These are phyloP conservation scores for Grigorovia yakushimaensis DNA, from an alignment of 805 yeast species.

Conservation along the genomic window DNA sequence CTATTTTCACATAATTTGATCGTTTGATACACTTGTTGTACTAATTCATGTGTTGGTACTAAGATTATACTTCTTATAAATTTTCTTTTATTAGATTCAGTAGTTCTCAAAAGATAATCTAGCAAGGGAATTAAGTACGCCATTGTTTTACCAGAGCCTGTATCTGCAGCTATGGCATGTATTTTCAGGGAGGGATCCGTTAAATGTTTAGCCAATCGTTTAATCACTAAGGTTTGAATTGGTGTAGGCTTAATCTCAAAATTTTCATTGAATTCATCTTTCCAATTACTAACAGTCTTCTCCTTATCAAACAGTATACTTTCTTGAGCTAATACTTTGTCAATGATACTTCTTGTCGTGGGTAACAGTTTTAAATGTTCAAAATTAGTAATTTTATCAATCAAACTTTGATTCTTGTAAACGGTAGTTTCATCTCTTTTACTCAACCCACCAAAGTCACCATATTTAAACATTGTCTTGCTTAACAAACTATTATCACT, in stretches of 20 bases:
- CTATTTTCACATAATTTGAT: conserved; percentile 24
- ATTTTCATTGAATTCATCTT: conserved; percentile 25
- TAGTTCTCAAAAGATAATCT: conserved; percentile 55
- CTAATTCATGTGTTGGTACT: conserved; percentile 84
- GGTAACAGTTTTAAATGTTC: conserved; percentile 60
- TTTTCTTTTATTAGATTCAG: conserved; percentile 27
- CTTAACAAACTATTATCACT: not conserved
- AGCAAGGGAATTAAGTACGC: conserved; percentile 75
- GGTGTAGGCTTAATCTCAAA: conserved; percentile 50
- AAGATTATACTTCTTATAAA: conserved; percentile 60
- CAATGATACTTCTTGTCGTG: conserved; percentile 50
- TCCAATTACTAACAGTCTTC: not conserved
- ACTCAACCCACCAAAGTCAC: conserved; percentile 40
- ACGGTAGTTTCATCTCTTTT: conserved; percentile 30
- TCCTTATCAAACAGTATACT: conserved; percentile 17
- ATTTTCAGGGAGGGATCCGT: conserved; percentile 40
- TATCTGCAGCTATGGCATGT: conserved; percentile 85
- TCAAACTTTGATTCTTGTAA: conserved; percentile 24
- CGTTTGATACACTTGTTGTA: conserved; percentile 58
- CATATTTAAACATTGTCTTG: conserved; percentile 29
- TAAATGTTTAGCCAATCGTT: conserved; percentile 24
- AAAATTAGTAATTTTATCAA: conserved; percentile 50
- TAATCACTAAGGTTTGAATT: conserved; percentile 69
- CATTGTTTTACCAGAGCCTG: conserved; percentile 95
- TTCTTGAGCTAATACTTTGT: conserved; percentile 41